A percentile compares a stretch with the other conserved stretches of the same genome.
Conservation (phyloP, 305 asterid genomes). For the Solanum hybrid region DNA sequence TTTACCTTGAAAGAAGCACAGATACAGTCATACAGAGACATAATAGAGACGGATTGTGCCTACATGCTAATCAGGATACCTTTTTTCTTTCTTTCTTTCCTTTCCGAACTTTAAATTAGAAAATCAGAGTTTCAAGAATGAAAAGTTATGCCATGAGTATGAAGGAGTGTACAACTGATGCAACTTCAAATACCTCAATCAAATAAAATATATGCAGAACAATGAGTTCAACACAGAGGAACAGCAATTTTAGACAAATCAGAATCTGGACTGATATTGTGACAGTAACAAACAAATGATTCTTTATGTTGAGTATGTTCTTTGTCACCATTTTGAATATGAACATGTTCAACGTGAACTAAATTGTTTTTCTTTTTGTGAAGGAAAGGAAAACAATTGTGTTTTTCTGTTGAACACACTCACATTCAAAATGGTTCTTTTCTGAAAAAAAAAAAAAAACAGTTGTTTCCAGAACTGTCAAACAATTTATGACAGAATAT, state of each 20-base stretch:
- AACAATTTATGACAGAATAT: not conserved
- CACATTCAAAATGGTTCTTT: not conserved
- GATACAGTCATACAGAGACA: not conserved
- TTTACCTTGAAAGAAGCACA: not conserved
- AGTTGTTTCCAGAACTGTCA: not conserved
- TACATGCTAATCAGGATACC: not conserved
- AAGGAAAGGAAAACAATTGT: not conserved
- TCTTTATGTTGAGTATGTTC: not conserved
- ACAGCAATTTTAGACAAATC: not conserved
- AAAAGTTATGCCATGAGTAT: not conserved
- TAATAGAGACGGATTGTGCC: not conserved
- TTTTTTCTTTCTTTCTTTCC: not conserved
- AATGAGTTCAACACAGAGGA: not conserved
- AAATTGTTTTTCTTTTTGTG: not conserved
- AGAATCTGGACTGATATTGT: not conserved
- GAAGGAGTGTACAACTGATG: not conserved
- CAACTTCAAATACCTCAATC: not conserved
- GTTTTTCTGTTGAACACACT: not conserved
- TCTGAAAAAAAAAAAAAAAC: not conserved
- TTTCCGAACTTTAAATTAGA: not conserved
- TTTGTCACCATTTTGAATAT: not conserved
- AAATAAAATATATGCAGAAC: not conserved
- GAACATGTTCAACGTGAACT: not conserved
- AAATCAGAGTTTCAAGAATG: not conserved
- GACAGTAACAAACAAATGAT: not conserved